Conservation (phyloP, 805 yeast genomes). For the Hanseniaspora occidentalis region DNA sequence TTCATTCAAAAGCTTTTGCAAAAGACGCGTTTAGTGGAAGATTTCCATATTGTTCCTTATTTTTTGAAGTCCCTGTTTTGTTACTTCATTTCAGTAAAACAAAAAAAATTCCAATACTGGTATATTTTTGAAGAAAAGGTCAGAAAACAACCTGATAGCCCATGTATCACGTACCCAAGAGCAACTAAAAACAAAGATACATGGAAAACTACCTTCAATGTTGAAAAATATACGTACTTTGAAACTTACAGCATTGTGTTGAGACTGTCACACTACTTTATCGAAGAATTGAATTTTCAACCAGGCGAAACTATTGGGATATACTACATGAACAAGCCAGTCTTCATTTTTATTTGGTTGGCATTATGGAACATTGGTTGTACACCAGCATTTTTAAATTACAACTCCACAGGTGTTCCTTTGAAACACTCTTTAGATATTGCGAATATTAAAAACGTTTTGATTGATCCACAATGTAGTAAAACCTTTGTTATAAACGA, state of each 20-base stretch:
- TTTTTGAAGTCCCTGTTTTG: constrained; percentile 30
- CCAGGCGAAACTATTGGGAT: constrained; percentile 61
- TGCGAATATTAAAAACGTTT: constrained; percentile 49
- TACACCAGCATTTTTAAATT: constrained; percentile 74
- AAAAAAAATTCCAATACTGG: constrained; percentile 45
- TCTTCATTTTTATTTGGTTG: constrained; percentile 69
- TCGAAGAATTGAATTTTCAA: constrained; percentile 48
- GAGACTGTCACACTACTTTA: constrained; percentile 52
- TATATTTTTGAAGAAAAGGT: constrained; percentile 53
- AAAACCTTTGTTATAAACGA: constrained; percentile 28
- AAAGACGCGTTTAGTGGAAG: constrained; percentile 31
- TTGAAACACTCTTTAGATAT: constrained; percentile 69
- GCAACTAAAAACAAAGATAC: constrained; percentile 28
- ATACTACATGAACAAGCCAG: constrained; percentile 71
- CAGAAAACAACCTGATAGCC: constrained; percentile 31
- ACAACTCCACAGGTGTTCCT: constrained; percentile 61
- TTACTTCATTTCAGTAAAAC: constrained; percentile 21
- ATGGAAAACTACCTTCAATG: constrained; percentile 33
- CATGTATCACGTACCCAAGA: constrained; percentile 49
- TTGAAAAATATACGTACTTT: constrained; percentile 55
- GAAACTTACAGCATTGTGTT: constrained; percentile 57
- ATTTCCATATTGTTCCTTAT: constrained; percentile 36
- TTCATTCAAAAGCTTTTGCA: neutral
- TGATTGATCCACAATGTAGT: constrained; percentile 63
- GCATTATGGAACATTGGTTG: constrained; percentile 91